phyloP scores from a whole-genome alignment of 495 filamentous ascomycete species.

The Penicillium goetzii region DNA sequence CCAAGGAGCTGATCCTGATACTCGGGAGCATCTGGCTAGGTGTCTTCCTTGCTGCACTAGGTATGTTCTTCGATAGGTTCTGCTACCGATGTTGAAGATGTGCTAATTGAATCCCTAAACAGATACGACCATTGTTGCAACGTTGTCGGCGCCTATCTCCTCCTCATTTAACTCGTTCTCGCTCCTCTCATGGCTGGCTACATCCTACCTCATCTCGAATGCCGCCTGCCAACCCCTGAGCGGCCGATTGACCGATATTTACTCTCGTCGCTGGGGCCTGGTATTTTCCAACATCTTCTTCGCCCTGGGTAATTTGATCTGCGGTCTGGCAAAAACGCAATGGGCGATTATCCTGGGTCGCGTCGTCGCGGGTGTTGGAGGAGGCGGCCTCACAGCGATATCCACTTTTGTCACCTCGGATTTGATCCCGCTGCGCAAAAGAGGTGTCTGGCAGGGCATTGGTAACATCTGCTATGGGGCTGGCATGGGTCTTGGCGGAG shows the following conservation, averaged over 20 bases:
- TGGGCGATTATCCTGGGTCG: constrained; percentile 77
- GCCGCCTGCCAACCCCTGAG: constrained; percentile 85
- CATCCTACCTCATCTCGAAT: constrained; percentile 88
- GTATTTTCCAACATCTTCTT: constrained; percentile 82
- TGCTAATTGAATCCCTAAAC: constrained; percentile 13
- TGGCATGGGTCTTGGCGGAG: constrained; percentile 63
- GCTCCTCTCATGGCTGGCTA: constrained; percentile 89
- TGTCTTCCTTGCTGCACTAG: constrained; percentile 80
- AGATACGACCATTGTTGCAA: constrained; percentile 86
- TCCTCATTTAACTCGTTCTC: constrained; percentile 81
- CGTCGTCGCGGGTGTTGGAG: constrained; percentile 82
- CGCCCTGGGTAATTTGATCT: constrained; percentile 79
- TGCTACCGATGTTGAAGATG: neutral
- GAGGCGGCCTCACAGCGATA: constrained; percentile 82
- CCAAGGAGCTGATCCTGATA: constrained; percentile 47
- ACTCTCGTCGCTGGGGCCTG: constrained; percentile 74
- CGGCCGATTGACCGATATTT: constrained; percentile 88
- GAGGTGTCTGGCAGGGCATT: constrained; percentile 84
- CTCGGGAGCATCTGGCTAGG: constrained; percentile 67
- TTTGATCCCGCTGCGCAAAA: constrained; percentile 77
- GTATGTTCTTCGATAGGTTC: constrained; percentile 30
- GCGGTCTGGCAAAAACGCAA: constrained; percentile 74
- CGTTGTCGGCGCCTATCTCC: constrained; percentile 82
- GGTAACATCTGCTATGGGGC: constrained; percentile 78
- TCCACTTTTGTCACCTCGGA: constrained; percentile 82